Evolutionary conservation across 1,139 yeast genomes (phyloP).

Genomic region (Insectozyma bohioensis): DNA sequence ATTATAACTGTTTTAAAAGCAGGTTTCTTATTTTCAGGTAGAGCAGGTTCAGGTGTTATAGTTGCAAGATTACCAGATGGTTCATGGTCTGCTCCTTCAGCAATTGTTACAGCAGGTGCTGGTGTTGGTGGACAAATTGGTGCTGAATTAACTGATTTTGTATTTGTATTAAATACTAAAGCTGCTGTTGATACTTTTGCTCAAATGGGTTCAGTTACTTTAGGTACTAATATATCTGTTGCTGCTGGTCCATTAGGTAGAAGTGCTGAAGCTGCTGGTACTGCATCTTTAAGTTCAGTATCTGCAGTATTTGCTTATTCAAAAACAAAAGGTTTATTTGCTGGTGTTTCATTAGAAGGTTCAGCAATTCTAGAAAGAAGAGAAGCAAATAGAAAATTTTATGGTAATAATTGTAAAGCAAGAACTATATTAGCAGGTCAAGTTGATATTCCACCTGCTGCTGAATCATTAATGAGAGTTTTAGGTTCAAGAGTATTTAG

Average conservation of each 20-base stretch:
- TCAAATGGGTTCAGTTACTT: conserved; percentile 88
- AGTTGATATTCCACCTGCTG: conserved; percentile 91
- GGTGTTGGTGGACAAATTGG: conserved; percentile 99
- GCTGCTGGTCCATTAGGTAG: conserved; percentile 99
- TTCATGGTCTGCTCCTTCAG: conserved; percentile 97
- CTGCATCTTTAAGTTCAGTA: conserved; percentile 84
- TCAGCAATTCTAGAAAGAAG: conserved; percentile 93
- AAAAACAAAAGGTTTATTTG: conserved; percentile 93
- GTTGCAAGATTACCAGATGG: conserved; percentile 95
- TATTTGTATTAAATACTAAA: conserved; percentile 80
- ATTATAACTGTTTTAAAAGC: conserved; percentile 91
- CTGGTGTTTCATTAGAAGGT: conserved; percentile 96
- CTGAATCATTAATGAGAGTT: conserved; percentile 83
- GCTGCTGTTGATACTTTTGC: conserved; percentile 95
- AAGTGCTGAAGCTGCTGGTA: conserved; percentile 97
- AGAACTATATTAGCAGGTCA: conserved; percentile 78
- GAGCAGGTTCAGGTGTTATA: conserved; percentile 97
- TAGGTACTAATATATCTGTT: conserved; percentile 92
- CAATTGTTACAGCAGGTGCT: conserved; percentile 94
- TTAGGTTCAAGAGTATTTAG: conserved; percentile 84
- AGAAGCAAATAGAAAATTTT: conserved; percentile 93
- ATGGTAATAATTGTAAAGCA: conserved; percentile 86
- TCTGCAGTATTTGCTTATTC: conserved; percentile 94
- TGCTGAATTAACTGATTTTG: conserved; percentile 94
- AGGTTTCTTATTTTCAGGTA: conserved; percentile 91